Evolutionary conservation across 331 rosid species (phyloP).

Genomic region (Spiraea crenata): DNA sequence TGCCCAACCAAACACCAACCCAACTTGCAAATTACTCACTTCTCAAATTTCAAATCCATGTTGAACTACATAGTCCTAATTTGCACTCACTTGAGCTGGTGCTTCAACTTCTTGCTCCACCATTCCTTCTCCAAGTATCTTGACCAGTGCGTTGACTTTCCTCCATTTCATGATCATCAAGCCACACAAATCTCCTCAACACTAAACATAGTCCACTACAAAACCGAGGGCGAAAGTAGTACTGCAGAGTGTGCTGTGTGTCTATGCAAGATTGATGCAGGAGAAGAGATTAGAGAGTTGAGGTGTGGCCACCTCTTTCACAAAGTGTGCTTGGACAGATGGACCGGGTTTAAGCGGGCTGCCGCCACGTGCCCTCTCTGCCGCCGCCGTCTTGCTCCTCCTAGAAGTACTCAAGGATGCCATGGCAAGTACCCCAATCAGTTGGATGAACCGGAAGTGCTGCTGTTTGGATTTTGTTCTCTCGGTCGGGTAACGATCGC

Average conservation of each 20-base stretch:
- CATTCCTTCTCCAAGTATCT: background rate
- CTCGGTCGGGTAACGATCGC: background rate
- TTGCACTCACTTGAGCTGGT: background rate
- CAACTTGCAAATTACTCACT: background rate
- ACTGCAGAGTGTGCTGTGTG: conserved; percentile 18
- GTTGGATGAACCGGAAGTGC: conserved; percentile 12
- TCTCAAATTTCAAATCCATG: background rate
- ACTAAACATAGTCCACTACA: background rate
- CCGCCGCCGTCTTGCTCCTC: conserved; percentile 11
- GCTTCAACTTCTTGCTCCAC: conserved; percentile 5
- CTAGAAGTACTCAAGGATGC: background rate
- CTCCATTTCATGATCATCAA: background rate
- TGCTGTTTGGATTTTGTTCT: conserved; percentile 22
- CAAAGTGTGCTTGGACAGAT: conserved; percentile 12
- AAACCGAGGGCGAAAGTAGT: background rate
- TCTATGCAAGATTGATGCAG: conserved; percentile 14
- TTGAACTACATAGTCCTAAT: conserved; percentile 6
- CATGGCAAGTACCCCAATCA: background rate
- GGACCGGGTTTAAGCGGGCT: background rate
- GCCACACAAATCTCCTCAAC: background rate
- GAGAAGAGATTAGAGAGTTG: conserved; percentile 15
- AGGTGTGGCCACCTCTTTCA: conserved; percentile 20
- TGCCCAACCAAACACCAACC: background rate
- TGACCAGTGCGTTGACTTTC: too few species aligned
- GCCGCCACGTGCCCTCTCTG: conserved; percentile 14